Conservation (phyloP, 75 land plant genomes). For the Selaginella tamariscina region DNA sequence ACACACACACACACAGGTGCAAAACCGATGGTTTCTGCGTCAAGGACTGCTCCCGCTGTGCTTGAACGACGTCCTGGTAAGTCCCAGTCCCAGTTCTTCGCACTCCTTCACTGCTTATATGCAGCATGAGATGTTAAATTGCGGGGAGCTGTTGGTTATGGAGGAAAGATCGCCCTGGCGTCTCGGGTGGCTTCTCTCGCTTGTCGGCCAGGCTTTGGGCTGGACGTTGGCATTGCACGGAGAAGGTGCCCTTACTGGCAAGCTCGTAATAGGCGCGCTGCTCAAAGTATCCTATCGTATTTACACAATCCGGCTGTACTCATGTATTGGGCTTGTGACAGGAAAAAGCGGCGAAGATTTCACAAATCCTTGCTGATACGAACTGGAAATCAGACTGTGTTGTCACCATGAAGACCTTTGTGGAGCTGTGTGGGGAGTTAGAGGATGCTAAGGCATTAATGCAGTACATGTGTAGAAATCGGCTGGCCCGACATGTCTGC, state of each 20-base stretch:
- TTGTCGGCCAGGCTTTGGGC: neutral
- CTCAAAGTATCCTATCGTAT: slow-evolving; percentile 7
- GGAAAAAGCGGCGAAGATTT: neutral
- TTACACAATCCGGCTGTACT: no score
- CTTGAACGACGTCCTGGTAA: slow-evolving; percentile 57
- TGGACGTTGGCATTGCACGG: slow-evolving; percentile 1
- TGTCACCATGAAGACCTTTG: slow-evolving; percentile 45
- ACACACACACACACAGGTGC: slow-evolving; percentile 29
- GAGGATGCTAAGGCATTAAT: slow-evolving; percentile 48
- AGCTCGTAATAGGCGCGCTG: slow-evolving; percentile 5
- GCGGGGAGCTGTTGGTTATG: slow-evolving; percentile 19
- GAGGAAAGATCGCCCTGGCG: no score
- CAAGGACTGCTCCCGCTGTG: slow-evolving; percentile 69
- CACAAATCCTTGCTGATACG: slow-evolving; percentile 15
- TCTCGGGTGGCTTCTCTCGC: no score
- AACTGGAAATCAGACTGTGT: slow-evolving; percentile 58
- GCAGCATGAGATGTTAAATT: slow-evolving; percentile 23
- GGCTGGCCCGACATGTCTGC: slow-evolving; percentile 35
- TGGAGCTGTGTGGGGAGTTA: slow-evolving; percentile 40
- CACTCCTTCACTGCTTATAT: neutral
- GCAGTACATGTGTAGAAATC: slow-evolving; percentile 26
- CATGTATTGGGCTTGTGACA: no score
- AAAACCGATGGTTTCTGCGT: slow-evolving; percentile 57
- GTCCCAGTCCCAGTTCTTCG: slow-evolving; percentile 12
- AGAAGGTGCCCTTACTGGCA: neutral